Conservation (phyloP, 371 early-diverging fungal genomes). For the Rhizopus delemar region DNA sequence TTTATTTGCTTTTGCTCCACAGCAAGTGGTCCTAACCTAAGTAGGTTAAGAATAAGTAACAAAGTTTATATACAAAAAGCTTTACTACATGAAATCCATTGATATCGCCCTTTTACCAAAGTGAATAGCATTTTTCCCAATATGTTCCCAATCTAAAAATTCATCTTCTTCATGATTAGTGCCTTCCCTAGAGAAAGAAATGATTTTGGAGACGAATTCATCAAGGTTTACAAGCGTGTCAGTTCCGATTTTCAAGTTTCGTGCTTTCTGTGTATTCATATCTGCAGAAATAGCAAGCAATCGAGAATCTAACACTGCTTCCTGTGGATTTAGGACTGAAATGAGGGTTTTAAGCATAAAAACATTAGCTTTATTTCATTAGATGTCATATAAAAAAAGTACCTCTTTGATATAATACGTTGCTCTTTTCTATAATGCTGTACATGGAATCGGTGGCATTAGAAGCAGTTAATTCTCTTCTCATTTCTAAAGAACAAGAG, state of each 20-base stretch:
- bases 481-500: slow-evolving; percentile 28
- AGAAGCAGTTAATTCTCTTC: slow-evolving; percentile 51
- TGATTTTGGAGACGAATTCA: slow-evolving; percentile 69
- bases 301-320: slow-evolving; percentile 86
- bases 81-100: slow-evolving; percentile 70
- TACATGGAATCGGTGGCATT: slow-evolving; percentile 30
- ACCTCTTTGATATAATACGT: slow-evolving; percentile 57
- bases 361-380: neutral
- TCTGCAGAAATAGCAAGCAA: slow-evolving; percentile 75
- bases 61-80: neutral
- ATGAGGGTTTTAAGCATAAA: neutral
- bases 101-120: slow-evolving; percentile 61
- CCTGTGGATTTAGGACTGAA: slow-evolving; percentile 73
- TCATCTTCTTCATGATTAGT: slow-evolving; percentile 19
- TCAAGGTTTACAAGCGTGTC: slow-evolving; percentile 69
- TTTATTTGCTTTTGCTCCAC: slow-evolving; percentile 63
- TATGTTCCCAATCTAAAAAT: slow-evolving; percentile 59
- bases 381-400: slow-evolving; percentile 2
- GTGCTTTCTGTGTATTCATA: slow-evolving; percentile 74
- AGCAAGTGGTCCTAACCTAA: slow-evolving; percentile 68
- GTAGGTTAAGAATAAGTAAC: neutral
- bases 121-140: slow-evolving; percentile 61
- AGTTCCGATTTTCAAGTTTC: slow-evolving; percentile 69
- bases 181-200: slow-evolving; percentile 49
- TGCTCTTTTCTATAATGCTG: slow-evolving; percentile 56